Evolutionary conservation across 208 protist genomes (phyloP).

Genomic region (Borovskyia barvae): DNA sequence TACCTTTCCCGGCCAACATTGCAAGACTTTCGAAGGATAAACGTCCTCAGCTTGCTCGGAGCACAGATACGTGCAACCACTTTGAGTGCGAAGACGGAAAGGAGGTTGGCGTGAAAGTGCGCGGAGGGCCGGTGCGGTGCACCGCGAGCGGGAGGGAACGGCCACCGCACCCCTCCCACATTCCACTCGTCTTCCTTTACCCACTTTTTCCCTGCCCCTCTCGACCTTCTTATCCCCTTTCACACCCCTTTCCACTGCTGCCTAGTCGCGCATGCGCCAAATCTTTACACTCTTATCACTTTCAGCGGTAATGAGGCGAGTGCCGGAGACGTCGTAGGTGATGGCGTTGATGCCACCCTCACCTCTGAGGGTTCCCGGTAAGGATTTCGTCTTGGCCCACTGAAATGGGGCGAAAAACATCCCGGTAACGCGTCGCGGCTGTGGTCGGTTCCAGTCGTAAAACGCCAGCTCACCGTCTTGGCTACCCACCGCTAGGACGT

Average conservation of each 20-base stretch:
- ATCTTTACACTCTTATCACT: slow-evolving; percentile 98
- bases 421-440: slow-evolving; percentile 23
- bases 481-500: slow-evolving; percentile 95
- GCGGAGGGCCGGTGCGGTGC: too few relatives aligned
- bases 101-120: too few relatives aligned
- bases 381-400: slow-evolving; percentile 68
- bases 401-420: slow-evolving; percentile 75
- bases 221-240: not conserved
- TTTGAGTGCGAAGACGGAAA: too few relatives aligned
- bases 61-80: too few relatives aligned
- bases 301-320: slow-evolving; percentile 97
- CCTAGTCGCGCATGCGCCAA: slow-evolving; percentile 66
- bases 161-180: not conserved
- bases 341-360: slow-evolving; percentile 93
- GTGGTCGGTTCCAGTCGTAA: slow-evolving; percentile 97
- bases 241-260: not conserved
- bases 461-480: slow-evolving; percentile 91
- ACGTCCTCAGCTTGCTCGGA: too few relatives aligned
- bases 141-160: too few relatives aligned
- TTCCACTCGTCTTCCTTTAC: not conserved
- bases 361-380: slow-evolving; percentile 69
- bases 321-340: slow-evolving; percentile 96
- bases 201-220: not conserved
- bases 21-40: too few relatives aligned
- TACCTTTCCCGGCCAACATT: too few relatives aligned